Evolutionary conservation across 306 rosid genomes (phyloP).

Genomic region (Delonix regia): DNA sequence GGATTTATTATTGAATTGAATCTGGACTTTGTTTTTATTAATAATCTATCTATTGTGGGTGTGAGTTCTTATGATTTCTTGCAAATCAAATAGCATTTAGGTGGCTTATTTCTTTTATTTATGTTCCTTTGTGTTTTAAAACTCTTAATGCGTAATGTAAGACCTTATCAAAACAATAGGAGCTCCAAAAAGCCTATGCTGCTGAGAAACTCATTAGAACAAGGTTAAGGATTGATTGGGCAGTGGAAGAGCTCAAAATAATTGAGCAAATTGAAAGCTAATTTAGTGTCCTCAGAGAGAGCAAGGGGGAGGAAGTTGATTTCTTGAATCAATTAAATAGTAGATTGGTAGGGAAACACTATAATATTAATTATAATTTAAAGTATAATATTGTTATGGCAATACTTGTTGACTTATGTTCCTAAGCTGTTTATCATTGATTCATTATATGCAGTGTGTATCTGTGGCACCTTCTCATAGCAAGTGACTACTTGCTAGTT

Average conservation of each 20-base stretch:
- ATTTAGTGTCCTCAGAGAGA: not conserved
- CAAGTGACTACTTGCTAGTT: not conserved
- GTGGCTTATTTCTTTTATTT: not conserved
- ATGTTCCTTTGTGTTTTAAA: not conserved
- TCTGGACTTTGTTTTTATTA: slow-evolving; percentile 5
- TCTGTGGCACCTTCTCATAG: not conserved
- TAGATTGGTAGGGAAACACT: not conserved
- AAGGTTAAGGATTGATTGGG: not conserved
- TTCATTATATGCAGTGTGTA: slow-evolving; percentile 22
- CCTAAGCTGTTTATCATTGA: not conserved
- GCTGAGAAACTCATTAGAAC: not conserved
- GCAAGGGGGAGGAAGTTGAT: not conserved
- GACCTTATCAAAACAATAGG: not conserved
- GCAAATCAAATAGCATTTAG: not conserved
- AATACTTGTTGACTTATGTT: not conserved
- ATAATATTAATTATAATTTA: not conserved
- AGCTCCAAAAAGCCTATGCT: not conserved
- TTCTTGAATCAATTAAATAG: not conserved
- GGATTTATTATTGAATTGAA: not conserved
- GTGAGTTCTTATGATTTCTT: not conserved
- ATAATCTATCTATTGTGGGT: not conserved
- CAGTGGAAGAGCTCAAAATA: not conserved
- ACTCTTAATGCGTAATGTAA: not conserved
- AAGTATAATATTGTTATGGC: not conserved
- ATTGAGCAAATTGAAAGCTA: not conserved